phyloP scores from a whole-genome alignment of 2,329 filamentous ascomycete species.

The Colletotrichum liaoningense region DNA sequence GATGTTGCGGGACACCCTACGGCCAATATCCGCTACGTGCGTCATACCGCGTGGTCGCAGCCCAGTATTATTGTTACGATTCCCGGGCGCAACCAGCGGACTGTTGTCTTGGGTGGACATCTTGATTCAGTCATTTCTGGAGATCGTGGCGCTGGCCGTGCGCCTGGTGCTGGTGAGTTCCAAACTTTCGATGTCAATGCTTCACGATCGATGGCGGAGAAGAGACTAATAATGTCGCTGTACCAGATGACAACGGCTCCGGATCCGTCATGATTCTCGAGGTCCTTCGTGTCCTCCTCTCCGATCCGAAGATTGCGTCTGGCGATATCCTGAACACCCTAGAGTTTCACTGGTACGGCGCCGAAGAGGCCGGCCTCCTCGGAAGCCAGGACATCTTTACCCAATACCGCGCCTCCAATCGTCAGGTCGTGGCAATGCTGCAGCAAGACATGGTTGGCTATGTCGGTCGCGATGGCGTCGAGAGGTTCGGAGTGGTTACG shows the following conservation, averaged over 20 bases:
- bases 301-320: constrained; percentile 69
- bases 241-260: constrained; percentile 78
- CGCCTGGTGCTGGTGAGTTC: constrained; percentile 68
- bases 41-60: constrained; percentile 77
- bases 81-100: constrained; percentile 75
- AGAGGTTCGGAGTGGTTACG: constrained; percentile 51
- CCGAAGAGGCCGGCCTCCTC: constrained; percentile 83
- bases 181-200: too few species aligned
- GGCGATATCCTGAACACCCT: constrained; percentile 78
- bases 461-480: constrained; percentile 42
- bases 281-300: constrained; percentile 77
- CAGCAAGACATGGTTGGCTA: constrained; percentile 60
- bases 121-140: constrained; percentile 85
- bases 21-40: constrained; percentile 72
- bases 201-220: background rate
- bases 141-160: constrained; percentile 75
- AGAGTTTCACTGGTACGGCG: constrained; percentile 90
- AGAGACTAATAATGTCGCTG: constrained; percentile 38
- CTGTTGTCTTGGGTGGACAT: constrained; percentile 82
- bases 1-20: constrained; percentile 68
- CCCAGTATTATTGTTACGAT: constrained; percentile 85
- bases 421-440: constrained; percentile 54
- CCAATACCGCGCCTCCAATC: constrained; percentile 46
- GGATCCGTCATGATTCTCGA: constrained; percentile 85
- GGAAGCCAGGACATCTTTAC: constrained; percentile 70